Percentiles rank a stretch among this genome's conserved stretches.
Evolutionary conservation across 176 grass and related monocot genomes (phyloP).

Genomic region (Musa beccarii): DNA sequence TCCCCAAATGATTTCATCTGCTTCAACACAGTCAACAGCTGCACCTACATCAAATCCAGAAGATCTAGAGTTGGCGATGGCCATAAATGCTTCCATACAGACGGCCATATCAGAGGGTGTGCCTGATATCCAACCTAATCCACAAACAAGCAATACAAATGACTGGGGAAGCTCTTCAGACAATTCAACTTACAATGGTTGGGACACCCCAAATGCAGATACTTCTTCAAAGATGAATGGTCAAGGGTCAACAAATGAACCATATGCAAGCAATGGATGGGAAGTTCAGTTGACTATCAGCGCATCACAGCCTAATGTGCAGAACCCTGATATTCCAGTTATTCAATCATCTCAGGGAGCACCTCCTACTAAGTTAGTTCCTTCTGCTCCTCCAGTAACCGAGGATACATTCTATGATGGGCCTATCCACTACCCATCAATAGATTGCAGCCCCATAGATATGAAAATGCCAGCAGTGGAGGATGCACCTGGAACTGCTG

Average conservation of each 20-base stretch:
- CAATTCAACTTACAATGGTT: conserved; percentile 55
- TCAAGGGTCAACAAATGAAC: conserved; percentile 20
- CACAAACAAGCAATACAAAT: conserved; percentile 25
- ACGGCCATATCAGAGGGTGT: conserved; percentile 81
- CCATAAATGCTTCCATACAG: conserved; percentile 91
- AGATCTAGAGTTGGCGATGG: conserved; percentile 73
- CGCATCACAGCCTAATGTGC: conserved; percentile 20
- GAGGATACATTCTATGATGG: conserved; percentile 49
- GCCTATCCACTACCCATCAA: conserved; percentile 61
- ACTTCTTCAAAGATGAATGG: conserved; percentile 30
- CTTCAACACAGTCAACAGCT: conserved; percentile 27
- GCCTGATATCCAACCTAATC: conserved; percentile 40
- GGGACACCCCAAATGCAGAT: conserved; percentile 28
- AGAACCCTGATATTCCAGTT: conserved; percentile 10
- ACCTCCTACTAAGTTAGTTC: conserved; percentile 26
- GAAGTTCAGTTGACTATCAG: conserved; percentile 35
- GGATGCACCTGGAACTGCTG: neutral
- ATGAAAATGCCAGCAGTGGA: conserved; percentile 19
- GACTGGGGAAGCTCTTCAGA: conserved; percentile 35
- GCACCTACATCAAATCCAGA: conserved; percentile 35
- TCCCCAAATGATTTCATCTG: neutral
- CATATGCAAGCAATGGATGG: conserved; percentile 57
- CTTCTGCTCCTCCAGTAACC: conserved; percentile 65
- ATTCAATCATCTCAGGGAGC: conserved; percentile 21
- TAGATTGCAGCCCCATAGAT: conserved; percentile 60